phyloP scores from a whole-genome alignment of 805 yeast species.

The Jamesozyma piceae region DNA sequence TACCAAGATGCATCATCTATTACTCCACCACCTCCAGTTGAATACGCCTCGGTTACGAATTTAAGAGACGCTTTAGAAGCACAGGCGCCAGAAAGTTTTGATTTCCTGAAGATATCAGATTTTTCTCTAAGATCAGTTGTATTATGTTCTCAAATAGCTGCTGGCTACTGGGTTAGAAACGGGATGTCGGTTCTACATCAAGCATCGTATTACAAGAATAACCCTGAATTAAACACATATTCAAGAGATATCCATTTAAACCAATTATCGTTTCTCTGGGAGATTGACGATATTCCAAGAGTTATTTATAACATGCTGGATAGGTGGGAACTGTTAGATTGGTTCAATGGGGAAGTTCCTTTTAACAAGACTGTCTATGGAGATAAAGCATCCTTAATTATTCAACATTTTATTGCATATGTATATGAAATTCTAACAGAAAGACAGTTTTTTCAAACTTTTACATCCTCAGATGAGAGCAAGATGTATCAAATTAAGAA shows the following conservation, averaged over 20 bases:
- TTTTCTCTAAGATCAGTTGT: conserved; percentile 52
- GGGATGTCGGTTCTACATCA: conserved; percentile 48
- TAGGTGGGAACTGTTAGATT: conserved; percentile 49
- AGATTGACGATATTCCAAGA: conserved; percentile 43
- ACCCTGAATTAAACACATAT: conserved; percentile 45
- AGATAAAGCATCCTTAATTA: conserved; percentile 43
- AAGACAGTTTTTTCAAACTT: conserved; percentile 48
- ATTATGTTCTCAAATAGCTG: conserved; percentile 48
- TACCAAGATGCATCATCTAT: conserved; percentile 7
- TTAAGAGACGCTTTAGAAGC: not conserved
- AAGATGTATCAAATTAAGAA: conserved; percentile 30
- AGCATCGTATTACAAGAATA: conserved; percentile 41
- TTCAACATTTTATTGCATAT: conserved; percentile 72
- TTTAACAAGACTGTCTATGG: conserved; percentile 39
- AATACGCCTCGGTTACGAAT: not conserved
- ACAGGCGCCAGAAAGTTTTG: conserved; percentile 13
- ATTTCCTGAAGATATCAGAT: conserved; percentile 44
- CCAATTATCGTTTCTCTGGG: conserved; percentile 51
- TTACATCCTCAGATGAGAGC: conserved; percentile 26
- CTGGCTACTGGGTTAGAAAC: conserved; percentile 68
- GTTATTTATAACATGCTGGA: conserved; percentile 47
- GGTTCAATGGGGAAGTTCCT: conserved; percentile 35
- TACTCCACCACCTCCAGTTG: not conserved
- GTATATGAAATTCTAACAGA: conserved; percentile 64
- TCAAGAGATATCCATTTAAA: conserved; percentile 64